Evolutionary conservation across 352 stramenopile genomes (phyloP).

Genomic region (Pythium folliculosum): DNA sequence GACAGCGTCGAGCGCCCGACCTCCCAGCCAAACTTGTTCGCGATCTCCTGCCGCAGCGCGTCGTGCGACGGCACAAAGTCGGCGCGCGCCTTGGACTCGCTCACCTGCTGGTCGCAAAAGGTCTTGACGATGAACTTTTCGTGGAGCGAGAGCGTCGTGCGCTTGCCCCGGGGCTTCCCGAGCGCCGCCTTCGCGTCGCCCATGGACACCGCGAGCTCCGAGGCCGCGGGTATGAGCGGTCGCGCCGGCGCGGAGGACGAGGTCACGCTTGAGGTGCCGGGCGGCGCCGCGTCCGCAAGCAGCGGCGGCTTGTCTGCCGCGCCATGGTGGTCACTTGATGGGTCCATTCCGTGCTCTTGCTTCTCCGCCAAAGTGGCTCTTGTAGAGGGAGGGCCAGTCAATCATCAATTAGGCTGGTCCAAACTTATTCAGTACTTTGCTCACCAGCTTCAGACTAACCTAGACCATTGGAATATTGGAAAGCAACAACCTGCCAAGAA

Average conservation of each 20-base stretch:
- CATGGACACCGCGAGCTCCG: background rate
- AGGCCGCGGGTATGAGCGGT: too few species aligned
- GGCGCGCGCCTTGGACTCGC: slow-evolving; percentile 52
- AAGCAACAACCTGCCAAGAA: background rate
- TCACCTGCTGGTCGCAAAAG: slow-evolving; percentile 71
- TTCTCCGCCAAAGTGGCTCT: slow-evolving; percentile 18
- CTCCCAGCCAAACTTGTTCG: slow-evolving; percentile 56
- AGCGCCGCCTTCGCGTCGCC: background rate
- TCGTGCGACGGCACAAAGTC: slow-evolving; percentile 66
- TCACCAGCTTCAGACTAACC: background rate
- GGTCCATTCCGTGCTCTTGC: slow-evolving; percentile 11
- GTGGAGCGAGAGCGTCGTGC: slow-evolving; percentile 63
- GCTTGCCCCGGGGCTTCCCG: slow-evolving; percentile 27
- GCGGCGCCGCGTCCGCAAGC: background rate
- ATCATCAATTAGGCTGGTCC: slow-evolving; percentile 6
- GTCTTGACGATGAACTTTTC: slow-evolving; percentile 77
- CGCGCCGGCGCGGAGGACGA: too few species aligned
- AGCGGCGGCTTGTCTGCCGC: background rate
- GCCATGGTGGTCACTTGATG: background rate
- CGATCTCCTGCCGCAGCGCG: slow-evolving; percentile 52
- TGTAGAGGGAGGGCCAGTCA: slow-evolving; percentile 26
- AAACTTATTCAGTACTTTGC: too few species aligned
- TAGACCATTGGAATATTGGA: background rate
- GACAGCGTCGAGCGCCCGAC: slow-evolving; percentile 74
- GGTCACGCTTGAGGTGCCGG: too few species aligned